phyloP scores from a whole-genome alignment of 179 eudicot species.

The Drosera spatulata region DNA sequence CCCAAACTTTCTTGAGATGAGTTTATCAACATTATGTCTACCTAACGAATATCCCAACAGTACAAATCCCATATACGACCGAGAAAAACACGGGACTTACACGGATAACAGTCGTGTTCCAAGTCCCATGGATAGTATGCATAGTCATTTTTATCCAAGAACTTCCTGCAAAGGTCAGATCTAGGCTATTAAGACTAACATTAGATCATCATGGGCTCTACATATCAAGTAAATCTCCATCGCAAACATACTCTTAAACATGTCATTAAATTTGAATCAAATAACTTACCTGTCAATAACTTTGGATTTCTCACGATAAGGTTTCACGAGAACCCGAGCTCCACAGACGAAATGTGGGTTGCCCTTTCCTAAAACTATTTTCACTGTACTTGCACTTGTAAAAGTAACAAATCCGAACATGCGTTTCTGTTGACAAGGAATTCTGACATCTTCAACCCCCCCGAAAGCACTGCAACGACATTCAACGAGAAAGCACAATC shows the following conservation, averaged over 20 bases:
- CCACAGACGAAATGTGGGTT: constrained; percentile 88
- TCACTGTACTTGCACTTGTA: constrained; percentile 49
- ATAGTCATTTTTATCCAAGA: constrained; percentile 41
- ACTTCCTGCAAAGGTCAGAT: constrained; percentile 38
- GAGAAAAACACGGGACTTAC: constrained; percentile 21
- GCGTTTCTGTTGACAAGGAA: constrained; percentile 51
- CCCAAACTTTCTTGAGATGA: too few relatives aligned
- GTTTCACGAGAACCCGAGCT: constrained; percentile 95
- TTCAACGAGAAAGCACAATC: not conserved
- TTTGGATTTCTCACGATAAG: constrained; percentile 76
- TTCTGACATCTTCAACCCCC: constrained; percentile 50
- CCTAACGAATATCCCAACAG: not conserved
- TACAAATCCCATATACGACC: not conserved
- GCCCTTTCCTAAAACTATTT: constrained; percentile 44
- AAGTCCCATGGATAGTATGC: constrained; percentile 26
- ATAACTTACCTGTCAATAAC: constrained; percentile 44
- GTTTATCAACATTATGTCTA: not conserved
- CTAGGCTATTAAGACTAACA: not conserved
- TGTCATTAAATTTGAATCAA: not conserved
- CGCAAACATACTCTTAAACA: not conserved
- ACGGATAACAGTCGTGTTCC: constrained; percentile 26
- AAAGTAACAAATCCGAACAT: constrained; percentile 86
- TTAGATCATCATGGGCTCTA: not conserved
- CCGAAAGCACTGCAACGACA: constrained; percentile 35
- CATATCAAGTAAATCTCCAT: not conserved